Percentiles rank a stretch among this genome's conserved stretches.
phyloP scores from a whole-genome alignment of 257 asterid species.

The Handroanthus guayacan region DNA sequence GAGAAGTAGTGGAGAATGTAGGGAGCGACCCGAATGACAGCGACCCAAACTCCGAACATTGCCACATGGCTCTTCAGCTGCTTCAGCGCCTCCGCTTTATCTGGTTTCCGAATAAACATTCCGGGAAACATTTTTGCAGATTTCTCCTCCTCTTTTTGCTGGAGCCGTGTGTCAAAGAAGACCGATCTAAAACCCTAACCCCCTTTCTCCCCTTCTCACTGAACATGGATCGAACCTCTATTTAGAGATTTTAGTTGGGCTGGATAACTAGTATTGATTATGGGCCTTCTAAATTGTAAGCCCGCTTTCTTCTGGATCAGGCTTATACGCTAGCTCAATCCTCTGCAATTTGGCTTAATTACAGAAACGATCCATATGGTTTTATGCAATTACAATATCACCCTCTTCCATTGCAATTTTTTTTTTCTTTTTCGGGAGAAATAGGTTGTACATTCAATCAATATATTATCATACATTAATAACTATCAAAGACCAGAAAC shows the following conservation, averaged over 20 bases:
- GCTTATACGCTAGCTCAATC: too few species aligned
- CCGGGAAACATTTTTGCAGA: slow-evolving; percentile 79
- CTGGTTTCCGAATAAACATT: slow-evolving; percentile 86
- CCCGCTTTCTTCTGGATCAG: slow-evolving; percentile 4
- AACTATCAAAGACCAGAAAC: too few species aligned
- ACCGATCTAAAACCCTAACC: slow-evolving; percentile 49
- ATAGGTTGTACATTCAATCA: too few species aligned
- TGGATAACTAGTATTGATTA: neutral
- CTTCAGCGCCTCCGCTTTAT: slow-evolving; percentile 90
- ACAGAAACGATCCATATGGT: too few species aligned
- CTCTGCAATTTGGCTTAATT: too few species aligned
- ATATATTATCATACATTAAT: too few species aligned
- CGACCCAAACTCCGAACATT: slow-evolving; percentile 88
- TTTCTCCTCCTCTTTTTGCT: neutral
- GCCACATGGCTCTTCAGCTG: slow-evolving; percentile 82
- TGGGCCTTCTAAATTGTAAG: neutral
- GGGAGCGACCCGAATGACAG: slow-evolving; percentile 75
- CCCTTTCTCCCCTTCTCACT: neutral
- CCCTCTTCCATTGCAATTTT: too few species aligned
- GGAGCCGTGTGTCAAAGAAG: neutral
- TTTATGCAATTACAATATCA: too few species aligned
- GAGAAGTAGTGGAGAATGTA: slow-evolving; percentile 83
- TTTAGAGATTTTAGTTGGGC: neutral
- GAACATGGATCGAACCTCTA: neutral
- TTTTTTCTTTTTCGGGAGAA: too few species aligned